These are phyloP conservation scores for Venturia pyrina DNA, from an alignment of 2,329 filamentous ascomycete species.

Conservation along the genomic window DNA sequence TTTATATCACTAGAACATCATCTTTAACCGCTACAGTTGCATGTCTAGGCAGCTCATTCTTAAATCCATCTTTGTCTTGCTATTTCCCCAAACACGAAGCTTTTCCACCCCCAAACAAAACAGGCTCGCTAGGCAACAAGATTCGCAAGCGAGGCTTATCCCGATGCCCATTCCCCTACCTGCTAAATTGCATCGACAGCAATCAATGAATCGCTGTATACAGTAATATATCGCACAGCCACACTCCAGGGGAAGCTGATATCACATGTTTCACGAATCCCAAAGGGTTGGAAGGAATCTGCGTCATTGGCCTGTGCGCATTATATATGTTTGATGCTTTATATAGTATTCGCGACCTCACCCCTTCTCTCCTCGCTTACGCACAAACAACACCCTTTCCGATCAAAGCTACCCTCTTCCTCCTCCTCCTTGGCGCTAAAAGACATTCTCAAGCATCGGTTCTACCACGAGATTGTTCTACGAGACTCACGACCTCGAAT, in stretches of 20 bases:
- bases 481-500: not conserved
- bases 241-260: no score
- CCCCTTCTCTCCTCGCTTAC: not conserved
- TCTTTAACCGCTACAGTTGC: no score
- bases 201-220: no score
- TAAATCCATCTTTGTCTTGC: no score
- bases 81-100: no score
- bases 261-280: not conserved
- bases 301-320: conserved; percentile 1
- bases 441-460: not conserved
- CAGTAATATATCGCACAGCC: not conserved
- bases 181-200: no score
- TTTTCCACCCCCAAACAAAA: no score
- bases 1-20: no score
- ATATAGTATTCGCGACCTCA: not conserved
- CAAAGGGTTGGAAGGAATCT: not conserved
- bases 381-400: not conserved
- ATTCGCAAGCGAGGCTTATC: no score
- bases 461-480: not conserved
- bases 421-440: not conserved
- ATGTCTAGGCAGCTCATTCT: no score
- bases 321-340: not conserved
- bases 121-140: no score
- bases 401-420: not conserved
- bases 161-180: no score